Base-by-base conservation (phyloP, 495 filamentous ascomycete genomes). In the Xylaria intraflava region DNA sequence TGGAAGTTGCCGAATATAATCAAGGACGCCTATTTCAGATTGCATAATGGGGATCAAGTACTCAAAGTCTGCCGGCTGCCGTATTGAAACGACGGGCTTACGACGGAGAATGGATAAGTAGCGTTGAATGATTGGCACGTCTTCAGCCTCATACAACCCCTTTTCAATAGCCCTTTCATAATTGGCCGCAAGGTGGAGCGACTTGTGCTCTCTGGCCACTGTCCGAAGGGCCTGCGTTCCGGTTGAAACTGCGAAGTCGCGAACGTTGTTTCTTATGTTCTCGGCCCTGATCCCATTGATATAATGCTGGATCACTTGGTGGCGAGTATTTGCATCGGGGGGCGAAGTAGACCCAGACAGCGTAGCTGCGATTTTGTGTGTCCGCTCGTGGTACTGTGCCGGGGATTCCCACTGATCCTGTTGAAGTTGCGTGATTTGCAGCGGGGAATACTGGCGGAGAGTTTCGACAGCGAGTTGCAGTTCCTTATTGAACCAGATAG, bases 361-460 rank as follows among this genome's bases (percentile, higher is more conserved):
- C 0, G 72, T 68, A 1, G 57, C 16, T 5, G 74, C 46, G 14
- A 81, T 51, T 51, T 55, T 65, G 12, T 40, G 36, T n/a, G 70
- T 66, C 49, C 77, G 70, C 12, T 40, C 40, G 36, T 71, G 57
- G 52, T 82, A 83, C 31, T 61, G 59, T 9, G 64, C 19, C 0
- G 72, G 67, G 1, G 74, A 60, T 55, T 83, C 79, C 49, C 72
- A 56, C 24, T 62, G 71, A 8, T 64, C 63, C 48, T 82, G 77
- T 22, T 70, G 59, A 11, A 80, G 68, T n/a, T 68, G 56, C 40
- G 70, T 46, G 20, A 81, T 47, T 55, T 78, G 76, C 2, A 81
- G 42, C 0, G 74, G 74, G 11, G 72, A 65, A 19, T 77, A 69
- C 47, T 60, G 68, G 44, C 70, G 75, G 52, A 83, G 56, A 38